These are phyloP conservation scores for Daedaleopsis sinensis DNA, from an alignment of 768 basidiomycete species.

Conservation along the genomic window DNA sequence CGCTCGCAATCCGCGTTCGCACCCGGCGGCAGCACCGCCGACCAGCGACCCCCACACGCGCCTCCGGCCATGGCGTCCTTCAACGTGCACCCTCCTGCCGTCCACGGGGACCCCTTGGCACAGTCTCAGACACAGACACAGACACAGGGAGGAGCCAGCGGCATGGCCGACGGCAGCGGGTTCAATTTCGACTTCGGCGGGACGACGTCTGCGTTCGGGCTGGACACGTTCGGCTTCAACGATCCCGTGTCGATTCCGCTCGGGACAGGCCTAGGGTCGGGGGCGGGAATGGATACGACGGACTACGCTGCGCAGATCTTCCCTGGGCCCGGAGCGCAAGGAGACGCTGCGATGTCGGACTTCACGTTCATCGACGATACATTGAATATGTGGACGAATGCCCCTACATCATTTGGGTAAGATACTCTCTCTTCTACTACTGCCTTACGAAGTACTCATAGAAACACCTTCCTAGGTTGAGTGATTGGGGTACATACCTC, in stretches of 20 bases:
- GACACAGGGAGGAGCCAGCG: not conserved
- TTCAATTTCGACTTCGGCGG: not conserved
- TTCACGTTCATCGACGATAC: slow-evolving; percentile 39
- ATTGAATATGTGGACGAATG: slow-evolving; percentile 62
- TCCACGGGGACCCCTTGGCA: too few relatives aligned
- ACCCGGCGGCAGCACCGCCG: too few relatives aligned
- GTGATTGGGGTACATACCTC: slow-evolving; percentile 16
- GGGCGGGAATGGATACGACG: slow-evolving; percentile 18
- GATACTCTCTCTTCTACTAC: slow-evolving; percentile 24
- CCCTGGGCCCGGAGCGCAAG: not conserved
- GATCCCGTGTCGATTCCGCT: not conserved
- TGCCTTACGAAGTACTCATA: not conserved
- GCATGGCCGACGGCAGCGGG: not conserved
- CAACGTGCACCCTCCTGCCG: too few relatives aligned
- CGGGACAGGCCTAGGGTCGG: not conserved
- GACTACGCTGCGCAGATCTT: not conserved
- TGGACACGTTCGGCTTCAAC: not conserved
- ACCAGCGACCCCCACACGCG: too few relatives aligned
- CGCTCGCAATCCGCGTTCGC: too few relatives aligned
- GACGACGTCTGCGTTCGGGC: not conserved
- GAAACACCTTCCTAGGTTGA: not conserved
- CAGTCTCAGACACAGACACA: not conserved
- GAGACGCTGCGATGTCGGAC: slow-evolving; percentile 4
- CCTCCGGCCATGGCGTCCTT: too few relatives aligned
- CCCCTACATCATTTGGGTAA: slow-evolving; percentile 62